A percentile compares a stretch with the other conserved stretches of the same genome.
These are phyloP conservation scores for Triticum urartu DNA, from an alignment of 176 grass and related monocot species.

Conservation along the genomic window DNA sequence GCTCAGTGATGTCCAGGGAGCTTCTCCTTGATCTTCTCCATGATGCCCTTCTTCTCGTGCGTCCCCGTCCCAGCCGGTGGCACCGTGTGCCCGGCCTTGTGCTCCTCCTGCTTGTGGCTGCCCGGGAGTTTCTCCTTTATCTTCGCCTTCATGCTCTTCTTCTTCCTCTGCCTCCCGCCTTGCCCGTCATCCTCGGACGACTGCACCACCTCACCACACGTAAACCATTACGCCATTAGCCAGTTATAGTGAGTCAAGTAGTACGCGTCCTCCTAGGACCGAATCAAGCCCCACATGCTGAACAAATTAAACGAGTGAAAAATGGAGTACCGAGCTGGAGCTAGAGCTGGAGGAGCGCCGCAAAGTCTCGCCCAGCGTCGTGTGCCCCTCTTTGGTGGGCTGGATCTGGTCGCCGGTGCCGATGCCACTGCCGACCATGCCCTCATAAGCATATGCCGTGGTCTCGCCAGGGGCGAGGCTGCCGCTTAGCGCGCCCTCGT, in stretches of 20 bases:
- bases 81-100: not conserved
- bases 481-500: not conserved
- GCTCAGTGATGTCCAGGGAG: constrained; percentile 63
- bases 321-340: constrained; percentile 50
- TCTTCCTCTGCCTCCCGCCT: constrained; percentile 66
- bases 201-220: not conserved
- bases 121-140: constrained; percentile 82
- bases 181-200: constrained; percentile 74
- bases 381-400: constrained; percentile 26
- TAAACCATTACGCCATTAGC: not conserved
- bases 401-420: constrained; percentile 30
- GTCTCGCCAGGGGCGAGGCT: not conserved
- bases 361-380: constrained; percentile 38
- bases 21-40: constrained; percentile 90
- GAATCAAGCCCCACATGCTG: not conserved
- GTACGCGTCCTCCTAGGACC: not conserved
- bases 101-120: constrained; percentile 43
- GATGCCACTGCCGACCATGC: not conserved
- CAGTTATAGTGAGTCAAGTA: not conserved
- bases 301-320: not conserved
- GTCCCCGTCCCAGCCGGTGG: constrained; percentile 16
- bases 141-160: constrained; percentile 83
- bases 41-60: constrained; percentile 82
- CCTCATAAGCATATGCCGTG: not conserved
- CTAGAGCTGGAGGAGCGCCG: constrained; percentile 53